Evolutionary conservation across 768 basidiomycete genomes (phyloP).

Genomic region (Pleurotus tuber-regium): DNA sequence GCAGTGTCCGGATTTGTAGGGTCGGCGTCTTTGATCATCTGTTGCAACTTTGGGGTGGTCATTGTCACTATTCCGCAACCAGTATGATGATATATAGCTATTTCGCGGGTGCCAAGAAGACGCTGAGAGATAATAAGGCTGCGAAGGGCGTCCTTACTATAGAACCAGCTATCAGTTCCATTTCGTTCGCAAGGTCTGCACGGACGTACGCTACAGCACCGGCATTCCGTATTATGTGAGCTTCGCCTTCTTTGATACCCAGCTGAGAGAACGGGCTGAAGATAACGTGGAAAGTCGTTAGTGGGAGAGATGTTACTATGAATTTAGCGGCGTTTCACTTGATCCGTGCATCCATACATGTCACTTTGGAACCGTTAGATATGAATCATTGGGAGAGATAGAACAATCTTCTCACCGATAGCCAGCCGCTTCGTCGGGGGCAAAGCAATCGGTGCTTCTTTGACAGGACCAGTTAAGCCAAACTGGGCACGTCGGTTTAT

Average conservation of each 20-base stretch:
- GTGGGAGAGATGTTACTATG: neutral
- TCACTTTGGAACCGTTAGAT: conserved; percentile 36
- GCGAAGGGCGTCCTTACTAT: conserved; percentile 61
- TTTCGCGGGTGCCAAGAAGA: conserved; percentile 67
- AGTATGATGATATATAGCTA: conserved; percentile 69
- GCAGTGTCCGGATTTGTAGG: conserved; percentile 30
- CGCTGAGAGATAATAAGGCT: conserved; percentile 72
- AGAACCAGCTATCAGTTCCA: too few relatives aligned
- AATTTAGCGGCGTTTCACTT: conserved; percentile 38
- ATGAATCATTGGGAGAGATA: too few relatives aligned
- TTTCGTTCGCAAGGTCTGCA: too few relatives aligned
- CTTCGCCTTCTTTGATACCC: conserved; percentile 64
- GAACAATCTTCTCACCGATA: conserved; percentile 10
- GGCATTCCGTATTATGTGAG: conserved; percentile 75
- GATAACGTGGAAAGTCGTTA: conserved; percentile 6
- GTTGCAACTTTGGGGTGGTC: conserved; percentile 45
- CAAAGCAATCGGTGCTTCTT: conserved; percentile 1
- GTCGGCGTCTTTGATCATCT: conserved; percentile 45
- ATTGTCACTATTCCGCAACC: conserved; percentile 74
- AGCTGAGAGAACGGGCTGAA: conserved; percentile 54
- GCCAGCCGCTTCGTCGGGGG: conserved; percentile 17
- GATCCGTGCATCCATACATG: conserved; percentile 76
- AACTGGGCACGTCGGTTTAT: too few relatives aligned
- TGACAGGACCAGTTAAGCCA: neutral
- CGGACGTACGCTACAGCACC: conserved; percentile 57